These are phyloP conservation scores for Lathyrus sativus DNA, from an alignment of 306 rosid species.

Conservation along the genomic window DNA sequence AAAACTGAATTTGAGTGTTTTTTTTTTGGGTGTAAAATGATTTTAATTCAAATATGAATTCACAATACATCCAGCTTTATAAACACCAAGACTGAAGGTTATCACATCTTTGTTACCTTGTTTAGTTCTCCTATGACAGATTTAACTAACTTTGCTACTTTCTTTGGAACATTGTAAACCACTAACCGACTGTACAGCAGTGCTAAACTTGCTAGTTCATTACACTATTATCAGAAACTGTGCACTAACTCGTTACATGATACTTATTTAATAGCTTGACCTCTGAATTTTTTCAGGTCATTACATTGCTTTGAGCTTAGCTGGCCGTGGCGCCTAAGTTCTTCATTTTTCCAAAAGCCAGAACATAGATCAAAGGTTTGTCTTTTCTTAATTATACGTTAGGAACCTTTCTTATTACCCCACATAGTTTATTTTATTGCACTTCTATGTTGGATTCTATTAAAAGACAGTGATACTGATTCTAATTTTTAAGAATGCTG, in stretches of 20 bases:
- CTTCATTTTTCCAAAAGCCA: slow-evolving; percentile 79
- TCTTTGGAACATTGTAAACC: not conserved
- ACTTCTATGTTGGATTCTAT: slow-evolving; percentile 1
- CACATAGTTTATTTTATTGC: slow-evolving; percentile 7
- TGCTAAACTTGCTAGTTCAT: not conserved
- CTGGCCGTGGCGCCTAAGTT: slow-evolving; percentile 81
- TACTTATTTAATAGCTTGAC: slow-evolving; percentile 34
- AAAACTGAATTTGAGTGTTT: not conserved
- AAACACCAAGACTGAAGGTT: not conserved
- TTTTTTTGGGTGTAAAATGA: not conserved
- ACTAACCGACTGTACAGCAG: not conserved
- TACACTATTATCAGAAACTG: not conserved
- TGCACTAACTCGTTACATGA: not conserved
- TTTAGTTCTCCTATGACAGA: not conserved
- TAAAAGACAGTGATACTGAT: slow-evolving; percentile 9
- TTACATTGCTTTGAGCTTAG: slow-evolving; percentile 84
- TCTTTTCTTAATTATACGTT: slow-evolving; percentile 34
- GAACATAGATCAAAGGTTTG: slow-evolving; percentile 67
- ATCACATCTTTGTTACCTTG: not conserved
- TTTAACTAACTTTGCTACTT: not conserved
- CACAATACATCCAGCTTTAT: not conserved
- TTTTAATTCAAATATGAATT: not conserved
- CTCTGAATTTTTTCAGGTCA: slow-evolving; percentile 57
- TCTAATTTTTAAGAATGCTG: slow-evolving; percentile 6
- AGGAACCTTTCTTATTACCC: not conserved